Conservation (phyloP, 768 basidiomycete species). For the Russula olivacea region DNA sequence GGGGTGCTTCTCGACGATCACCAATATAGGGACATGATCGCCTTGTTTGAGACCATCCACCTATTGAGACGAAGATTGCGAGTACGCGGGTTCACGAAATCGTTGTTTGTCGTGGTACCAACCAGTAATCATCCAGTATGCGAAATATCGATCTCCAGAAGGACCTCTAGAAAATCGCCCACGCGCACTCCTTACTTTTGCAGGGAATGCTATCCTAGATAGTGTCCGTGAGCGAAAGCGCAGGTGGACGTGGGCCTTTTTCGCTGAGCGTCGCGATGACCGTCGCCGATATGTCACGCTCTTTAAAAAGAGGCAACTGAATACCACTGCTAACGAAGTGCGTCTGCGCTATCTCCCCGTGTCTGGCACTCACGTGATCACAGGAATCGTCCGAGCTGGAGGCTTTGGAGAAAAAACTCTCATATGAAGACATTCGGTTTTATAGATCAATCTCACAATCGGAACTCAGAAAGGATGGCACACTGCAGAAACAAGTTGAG, state of each 20-base stretch:
- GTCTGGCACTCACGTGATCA: conserved; percentile 11
- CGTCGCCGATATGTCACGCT: conserved; percentile 77
- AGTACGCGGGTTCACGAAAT: conserved; percentile 36
- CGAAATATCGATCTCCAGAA: conserved; percentile 64
- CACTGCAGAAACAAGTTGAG: conserved; percentile 55
- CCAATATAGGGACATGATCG: conserved; percentile 91
- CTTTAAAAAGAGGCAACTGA: conserved; percentile 69
- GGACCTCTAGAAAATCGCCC: conserved; percentile 56
- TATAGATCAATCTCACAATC: conserved; percentile 94
- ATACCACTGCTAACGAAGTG: conserved; percentile 52
- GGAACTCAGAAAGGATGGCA: conserved; percentile 78
- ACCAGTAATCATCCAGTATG: conserved; percentile 52
- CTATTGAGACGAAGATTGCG: conserved; percentile 82
- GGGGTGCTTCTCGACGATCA: conserved; percentile 86
- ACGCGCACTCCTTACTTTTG: conserved; percentile 69
- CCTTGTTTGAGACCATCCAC: conserved; percentile 93
- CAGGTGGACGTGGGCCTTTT: conserved; percentile 90
- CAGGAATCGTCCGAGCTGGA: conserved; percentile 54
- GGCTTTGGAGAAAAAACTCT: conserved; percentile 70
- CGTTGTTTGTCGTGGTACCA: conserved; percentile 21
- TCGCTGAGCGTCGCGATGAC: conserved; percentile 83
- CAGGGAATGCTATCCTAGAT: conserved; percentile 68
- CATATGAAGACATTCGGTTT: conserved; percentile 94
- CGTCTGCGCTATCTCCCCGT: conserved; percentile 1
- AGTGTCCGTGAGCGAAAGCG: conserved; percentile 77